These are phyloP conservation scores for Huntiella decipiens DNA, from an alignment of 2,329 filamentous ascomycete genomes.

Conservation along the genomic window DNA sequence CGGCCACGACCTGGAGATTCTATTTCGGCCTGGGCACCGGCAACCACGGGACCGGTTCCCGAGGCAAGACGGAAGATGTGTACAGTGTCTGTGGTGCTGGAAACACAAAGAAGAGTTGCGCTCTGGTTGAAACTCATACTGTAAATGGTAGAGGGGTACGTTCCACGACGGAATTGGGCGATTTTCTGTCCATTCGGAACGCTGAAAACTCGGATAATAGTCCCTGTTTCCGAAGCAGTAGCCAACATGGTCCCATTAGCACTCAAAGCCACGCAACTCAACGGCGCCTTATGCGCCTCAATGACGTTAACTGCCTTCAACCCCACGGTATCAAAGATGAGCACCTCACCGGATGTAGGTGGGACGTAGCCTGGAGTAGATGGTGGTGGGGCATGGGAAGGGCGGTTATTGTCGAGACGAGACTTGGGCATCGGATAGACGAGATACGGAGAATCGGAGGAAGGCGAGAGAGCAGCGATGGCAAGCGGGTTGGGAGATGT, in stretches of 20 bases:
- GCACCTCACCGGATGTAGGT: slow-evolving; percentile 75
- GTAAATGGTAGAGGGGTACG: slow-evolving; percentile 88
- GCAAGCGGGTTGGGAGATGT: slow-evolving; percentile 85
- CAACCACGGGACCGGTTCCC: slow-evolving; percentile 21
- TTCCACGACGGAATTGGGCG: slow-evolving; percentile 88
- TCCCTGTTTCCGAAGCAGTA: slow-evolving; percentile 92
- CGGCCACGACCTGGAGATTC: slow-evolving; percentile 21
- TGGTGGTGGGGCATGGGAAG: slow-evolving; percentile 63
- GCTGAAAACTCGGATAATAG: slow-evolving; percentile 89
- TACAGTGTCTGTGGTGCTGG: slow-evolving; percentile 87
- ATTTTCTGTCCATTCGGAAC: slow-evolving; percentile 81
- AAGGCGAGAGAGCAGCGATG: slow-evolving; percentile 82
- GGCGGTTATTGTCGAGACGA: slow-evolving; percentile 42
- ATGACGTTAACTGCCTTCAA: slow-evolving; percentile 89
- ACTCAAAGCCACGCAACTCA: slow-evolving; percentile 82
- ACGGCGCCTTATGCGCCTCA: slow-evolving; percentile 78
- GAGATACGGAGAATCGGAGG: slow-evolving; percentile 88
- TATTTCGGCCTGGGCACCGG: slow-evolving; percentile 18
- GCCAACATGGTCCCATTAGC: slow-evolving; percentile 80
- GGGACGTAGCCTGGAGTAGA: slow-evolving; percentile 47
- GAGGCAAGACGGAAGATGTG: slow-evolving; percentile 75
- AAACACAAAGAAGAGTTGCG: slow-evolving; percentile 83
- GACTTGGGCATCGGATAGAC: slow-evolving; percentile 76
- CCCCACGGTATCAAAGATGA: slow-evolving; percentile 79
- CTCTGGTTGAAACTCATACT: slow-evolving; percentile 98